Percentiles rank a stretch among this genome's conserved stretches.
phyloP scores from a whole-genome alignment of 345 rosid species.

The Hibiscus syriacus region DNA sequence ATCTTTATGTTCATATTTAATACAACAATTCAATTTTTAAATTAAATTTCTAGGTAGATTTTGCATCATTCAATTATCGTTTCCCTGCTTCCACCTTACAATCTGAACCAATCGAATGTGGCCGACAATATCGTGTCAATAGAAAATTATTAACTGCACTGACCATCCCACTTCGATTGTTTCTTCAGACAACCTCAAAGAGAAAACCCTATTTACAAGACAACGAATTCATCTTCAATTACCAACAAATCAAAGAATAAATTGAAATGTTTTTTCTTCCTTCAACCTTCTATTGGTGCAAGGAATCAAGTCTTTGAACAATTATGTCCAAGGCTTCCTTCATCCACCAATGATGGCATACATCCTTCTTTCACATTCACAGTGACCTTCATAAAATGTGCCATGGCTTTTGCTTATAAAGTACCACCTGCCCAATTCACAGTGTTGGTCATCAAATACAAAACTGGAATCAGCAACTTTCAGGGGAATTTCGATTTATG shows the following conservation, averaged over 20 bases:
- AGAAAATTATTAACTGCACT: background rate
- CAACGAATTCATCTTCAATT: background rate
- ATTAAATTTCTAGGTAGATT: background rate
- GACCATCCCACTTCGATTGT: too few species aligned
- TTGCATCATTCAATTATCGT: background rate
- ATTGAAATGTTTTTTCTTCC: background rate
- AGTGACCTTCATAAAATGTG: slow-evolving; percentile 69
- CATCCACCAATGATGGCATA: slow-evolving; percentile 88
- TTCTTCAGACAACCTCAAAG: too few species aligned
- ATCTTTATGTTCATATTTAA: background rate
- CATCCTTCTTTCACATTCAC: slow-evolving; percentile 53
- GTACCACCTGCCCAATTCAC: slow-evolving; percentile 67
- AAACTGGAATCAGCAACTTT: background rate
- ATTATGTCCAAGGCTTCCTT: slow-evolving; percentile 73
- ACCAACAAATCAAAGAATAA: background rate
- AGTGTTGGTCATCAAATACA: slow-evolving; percentile 20
- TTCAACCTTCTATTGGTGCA: slow-evolving; percentile 16
- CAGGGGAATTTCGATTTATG: background rate
- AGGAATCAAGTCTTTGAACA: slow-evolving; percentile 31
- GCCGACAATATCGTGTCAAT: background rate
- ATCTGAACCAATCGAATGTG: background rate
- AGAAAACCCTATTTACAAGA: background rate
- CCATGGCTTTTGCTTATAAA: slow-evolving; percentile 75
- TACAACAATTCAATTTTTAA: background rate
- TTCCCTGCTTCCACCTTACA: background rate